Evolutionary conservation across 192 early-diverging fungal species (phyloP), one percentile per base, ranked within the genome.

Genomic region (Kickxella alabastrina): DNA sequence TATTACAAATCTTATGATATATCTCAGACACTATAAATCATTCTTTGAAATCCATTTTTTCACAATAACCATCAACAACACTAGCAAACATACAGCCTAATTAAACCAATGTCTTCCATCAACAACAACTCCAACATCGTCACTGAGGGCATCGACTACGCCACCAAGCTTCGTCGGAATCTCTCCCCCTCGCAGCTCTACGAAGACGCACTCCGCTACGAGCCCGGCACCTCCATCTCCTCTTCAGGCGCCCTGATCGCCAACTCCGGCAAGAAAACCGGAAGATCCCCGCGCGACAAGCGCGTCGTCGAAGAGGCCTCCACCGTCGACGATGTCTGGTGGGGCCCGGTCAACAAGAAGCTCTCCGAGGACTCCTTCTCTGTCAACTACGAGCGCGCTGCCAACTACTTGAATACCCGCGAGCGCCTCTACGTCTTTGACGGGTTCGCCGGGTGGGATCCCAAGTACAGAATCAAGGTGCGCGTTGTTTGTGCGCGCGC

Each of bases 361-460:
- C 88, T 98, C 59, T 82, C 78, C 17, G 80, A 83, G 59, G 66
- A 80, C 23, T 74, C 85, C 9, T 98, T 98, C 78, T 82, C 90
- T 57, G 88, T 89, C 69, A 98, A 98, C 84, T 90, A 92, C 60
- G 90, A 98, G 80, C 86, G 90, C 54, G 93, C 93, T 41, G 80
- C 88, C 59, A 92, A 93, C 82, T 98, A 96, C 82, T 80, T 98
- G 51, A 98, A 98, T 82, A 93, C 92, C 46, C 88, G 92, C 52
- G 79, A 82, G 26, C 87, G 89, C 51, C 84, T 96, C 39, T 94
- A 92, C 59, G 92, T 98, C 54, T 91, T 98, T 76, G 95, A 98
- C 75, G 95, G 92, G 15, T 98, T 77, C 52, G 95, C 95, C 48
- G 95, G 95, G 17, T 98, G 95, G 95, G 95, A 98, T 70, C 88